These are phyloP conservation scores for Penicillium robsamsonii DNA, from an alignment of 495 filamentous ascomycete genomes.

Conservation along the genomic window DNA sequence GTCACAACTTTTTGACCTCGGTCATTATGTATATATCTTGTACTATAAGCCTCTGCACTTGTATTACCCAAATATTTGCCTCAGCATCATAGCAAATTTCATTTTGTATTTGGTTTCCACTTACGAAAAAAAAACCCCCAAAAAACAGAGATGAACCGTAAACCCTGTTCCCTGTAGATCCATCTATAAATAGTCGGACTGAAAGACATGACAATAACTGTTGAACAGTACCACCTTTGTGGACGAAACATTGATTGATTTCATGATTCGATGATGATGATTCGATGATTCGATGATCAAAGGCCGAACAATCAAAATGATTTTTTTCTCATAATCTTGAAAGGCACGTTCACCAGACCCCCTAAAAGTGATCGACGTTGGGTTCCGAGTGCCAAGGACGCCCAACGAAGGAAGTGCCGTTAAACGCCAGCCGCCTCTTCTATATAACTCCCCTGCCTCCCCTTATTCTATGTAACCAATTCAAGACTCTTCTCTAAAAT, in stretches of 20 bases:
- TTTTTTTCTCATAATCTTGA: not conserved
- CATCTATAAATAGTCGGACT: constrained; percentile 10
- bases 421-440: not conserved
- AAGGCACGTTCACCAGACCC: not conserved
- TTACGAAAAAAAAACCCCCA: too few relatives aligned
- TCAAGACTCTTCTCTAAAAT: not conserved
- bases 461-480: not conserved
- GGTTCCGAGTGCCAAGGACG: constrained; percentile 1
- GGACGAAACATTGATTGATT: constrained; percentile 1
- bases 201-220: constrained; percentile 7
- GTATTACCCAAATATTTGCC: constrained; percentile 2
- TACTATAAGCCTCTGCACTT: constrained; percentile 3
- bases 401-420: not conserved
- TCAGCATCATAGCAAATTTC: not conserved
- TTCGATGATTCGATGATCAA: too few relatives aligned
- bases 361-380: constrained; percentile 7
- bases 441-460: constrained; percentile 6
- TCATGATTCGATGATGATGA: not conserved
- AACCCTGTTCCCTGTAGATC: not conserved
- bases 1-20: not conserved
- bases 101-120: not conserved
- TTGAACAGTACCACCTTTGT: constrained; percentile 6
- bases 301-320: not conserved
- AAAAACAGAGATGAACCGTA: not conserved
- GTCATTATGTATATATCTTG: constrained; percentile 4